These are phyloP conservation scores for Nicotiana tabacum DNA, from an alignment of 257 asterid species.

Conservation along the genomic window DNA sequence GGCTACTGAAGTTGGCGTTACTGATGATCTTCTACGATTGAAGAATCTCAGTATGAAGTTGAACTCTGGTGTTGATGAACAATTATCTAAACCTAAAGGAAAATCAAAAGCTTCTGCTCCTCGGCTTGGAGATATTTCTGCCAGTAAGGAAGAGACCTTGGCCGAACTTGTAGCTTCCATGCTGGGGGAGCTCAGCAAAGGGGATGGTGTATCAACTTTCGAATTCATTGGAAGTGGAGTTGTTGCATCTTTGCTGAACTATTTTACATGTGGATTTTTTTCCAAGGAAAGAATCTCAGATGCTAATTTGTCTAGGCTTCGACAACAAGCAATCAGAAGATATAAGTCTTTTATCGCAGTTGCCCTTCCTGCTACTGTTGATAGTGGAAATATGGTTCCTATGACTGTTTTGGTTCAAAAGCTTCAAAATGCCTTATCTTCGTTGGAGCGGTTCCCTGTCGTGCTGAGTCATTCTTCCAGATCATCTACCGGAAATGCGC, in stretches of 20 bases:
- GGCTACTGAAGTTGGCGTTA: conserved; percentile 56
- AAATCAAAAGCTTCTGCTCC: conserved; percentile 66
- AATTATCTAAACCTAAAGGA: conserved; percentile 65
- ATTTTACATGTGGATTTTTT: conserved; percentile 83
- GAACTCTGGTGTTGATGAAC: conserved; percentile 58
- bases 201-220: conserved; percentile 95
- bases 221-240: conserved; percentile 98
- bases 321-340: conserved; percentile 82
- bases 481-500: conserved; percentile 68
- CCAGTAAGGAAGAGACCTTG: conserved; percentile 61
- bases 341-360: conserved; percentile 70
- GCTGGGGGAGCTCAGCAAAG: conserved; percentile 80
- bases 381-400: conserved; percentile 46
- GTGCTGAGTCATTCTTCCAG: conserved; percentile 81
- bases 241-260: conserved; percentile 75
- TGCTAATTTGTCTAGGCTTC: conserved; percentile 61
- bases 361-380: conserved; percentile 60
- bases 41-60: conserved; percentile 82
- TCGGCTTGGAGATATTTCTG: conserved; percentile 45
- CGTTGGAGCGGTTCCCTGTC: conserved; percentile 92
- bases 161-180: conserved; percentile 69
- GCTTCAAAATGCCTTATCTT: conserved; percentile 89
- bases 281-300: conserved; percentile 72
- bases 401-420: conserved; percentile 81
- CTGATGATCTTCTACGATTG: conserved; percentile 79